These are phyloP conservation scores for Aphanomyces astaci DNA, from an alignment of 352 stramenopile genomes.

Conservation along the genomic window DNA sequence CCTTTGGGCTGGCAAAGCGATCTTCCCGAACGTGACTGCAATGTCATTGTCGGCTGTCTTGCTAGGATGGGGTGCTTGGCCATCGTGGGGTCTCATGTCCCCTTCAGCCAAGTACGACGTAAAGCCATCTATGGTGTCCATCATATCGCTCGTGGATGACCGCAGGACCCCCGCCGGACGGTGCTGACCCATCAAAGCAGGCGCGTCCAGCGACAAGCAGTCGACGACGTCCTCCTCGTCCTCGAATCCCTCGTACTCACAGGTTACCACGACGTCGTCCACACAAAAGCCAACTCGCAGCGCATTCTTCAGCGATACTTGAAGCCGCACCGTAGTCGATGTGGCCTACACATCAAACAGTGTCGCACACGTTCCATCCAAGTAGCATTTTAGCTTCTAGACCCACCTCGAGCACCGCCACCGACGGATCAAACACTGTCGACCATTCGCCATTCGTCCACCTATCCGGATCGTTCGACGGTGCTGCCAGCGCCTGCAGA, in stretches of 20 bases:
- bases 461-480: slow-evolving; percentile 40
- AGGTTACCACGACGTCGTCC: not conserved
- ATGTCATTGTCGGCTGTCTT: not conserved
- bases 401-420: not conserved
- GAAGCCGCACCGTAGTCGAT: not conserved
- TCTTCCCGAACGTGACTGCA: no score
- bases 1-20: no score
- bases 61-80: slow-evolving; percentile 28
- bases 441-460: slow-evolving; percentile 46
- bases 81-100: slow-evolving; percentile 19
- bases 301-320: not conserved
- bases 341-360: not conserved
- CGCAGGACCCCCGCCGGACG: no score
- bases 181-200: no score
- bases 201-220: not conserved
- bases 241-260: not conserved
- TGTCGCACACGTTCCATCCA: no score
- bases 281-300: not conserved
- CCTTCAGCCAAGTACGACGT: not conserved
- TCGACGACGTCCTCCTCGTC: not conserved
- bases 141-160: not conserved
- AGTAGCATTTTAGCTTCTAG: no score
- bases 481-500: slow-evolving; percentile 45
- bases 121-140: slow-evolving; percentile 1
- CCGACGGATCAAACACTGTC: not conserved